Conservation (phyloP, 2,329 filamentous ascomycete genomes). For the Aspergillus nomiae region DNA sequence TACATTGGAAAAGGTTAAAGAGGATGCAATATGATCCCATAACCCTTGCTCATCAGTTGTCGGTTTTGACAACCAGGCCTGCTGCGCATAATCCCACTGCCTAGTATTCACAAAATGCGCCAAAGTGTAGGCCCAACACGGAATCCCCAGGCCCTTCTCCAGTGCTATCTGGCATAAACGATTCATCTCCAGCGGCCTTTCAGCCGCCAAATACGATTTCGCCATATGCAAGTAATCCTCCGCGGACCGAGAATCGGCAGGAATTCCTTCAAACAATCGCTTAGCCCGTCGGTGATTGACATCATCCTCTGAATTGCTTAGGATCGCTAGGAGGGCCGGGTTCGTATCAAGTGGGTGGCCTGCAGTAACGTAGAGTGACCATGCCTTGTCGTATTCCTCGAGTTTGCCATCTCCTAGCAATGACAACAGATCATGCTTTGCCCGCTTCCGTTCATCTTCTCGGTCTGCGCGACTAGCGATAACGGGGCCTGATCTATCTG, state of each 20-base stretch:
- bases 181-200: constrained; percentile 42
- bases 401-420: constrained; percentile 19
- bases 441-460: constrained; percentile 14
- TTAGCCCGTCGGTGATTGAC: constrained; percentile 47
- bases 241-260: constrained; percentile 36
- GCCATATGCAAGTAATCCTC: constrained; percentile 50
- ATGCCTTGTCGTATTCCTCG: constrained; percentile 41
- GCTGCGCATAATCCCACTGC: constrained; percentile 35
- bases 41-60: constrained; percentile 11
- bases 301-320: constrained; percentile 40
- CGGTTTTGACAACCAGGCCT: constrained; percentile 33
- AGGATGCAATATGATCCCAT: constrained; percentile 16
- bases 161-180: constrained; percentile 46
- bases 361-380: constrained; percentile 42
- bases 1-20: constrained; percentile 19
- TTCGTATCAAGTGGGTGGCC: constrained; percentile 29
- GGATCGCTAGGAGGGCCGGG: constrained; percentile 37
- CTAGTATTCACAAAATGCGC: constrained; percentile 31
- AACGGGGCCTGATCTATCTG: constrained; percentile 11
- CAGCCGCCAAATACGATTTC: constrained; percentile 44
- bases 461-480: constrained; percentile 1
- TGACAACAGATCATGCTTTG: constrained; percentile 20
- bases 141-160: constrained; percentile 23
- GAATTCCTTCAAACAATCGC: constrained; percentile 50
- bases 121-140: constrained; percentile 35